Evolutionary conservation across 306 rosid genomes (phyloP), one percentile per base, ranked within the genome.

Genomic region (Rosa chinensis): DNA sequence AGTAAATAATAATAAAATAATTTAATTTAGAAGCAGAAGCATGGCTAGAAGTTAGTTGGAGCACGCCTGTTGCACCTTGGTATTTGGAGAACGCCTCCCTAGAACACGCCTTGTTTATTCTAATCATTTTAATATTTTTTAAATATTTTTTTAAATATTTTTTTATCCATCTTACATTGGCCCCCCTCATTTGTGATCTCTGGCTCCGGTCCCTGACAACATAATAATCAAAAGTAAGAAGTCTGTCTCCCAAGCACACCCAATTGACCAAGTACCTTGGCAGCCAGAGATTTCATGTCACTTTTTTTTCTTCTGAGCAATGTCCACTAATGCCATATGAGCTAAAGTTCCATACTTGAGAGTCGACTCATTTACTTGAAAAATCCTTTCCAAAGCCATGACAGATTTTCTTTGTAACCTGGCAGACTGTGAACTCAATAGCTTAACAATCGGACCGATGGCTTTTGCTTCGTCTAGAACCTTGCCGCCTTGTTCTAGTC

Each of bases 261-360:
- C 85, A 90, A 74, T 80, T 88, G 92, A 71, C 81, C 87, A 55
- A 90, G 91, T 66, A 87, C 70, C 76, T 50, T 85, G 49, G 92
- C 95, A 83, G 95, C 92, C 73, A 87, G 78, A 78, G 91, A 87
- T 81, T 56, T 90, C 82, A 87, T 69, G 5, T 81, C 83, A 42
- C 80, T 77, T 28, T 28, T 78, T 87, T 88, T 84, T 87, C 67
- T 61, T 82, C 86, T 87, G 91, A 42, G 92, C 83, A 44, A 90
- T 84, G 14, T 79, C 92, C 42, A 90, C 91, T 79, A 88, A 73
- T 23, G 86, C 84, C 87, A 85, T 82, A 20, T 84, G 90, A 35
- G 89, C 91, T 56, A 39, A 58, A 72, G 61, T 5, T 81, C 86
- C 88, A 56, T 82, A 80, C 69, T 72, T 85, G 3, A 21, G 79